Evolutionary conservation across 306 rosid genomes (phyloP).

Genomic region (Citrullus amarus): DNA sequence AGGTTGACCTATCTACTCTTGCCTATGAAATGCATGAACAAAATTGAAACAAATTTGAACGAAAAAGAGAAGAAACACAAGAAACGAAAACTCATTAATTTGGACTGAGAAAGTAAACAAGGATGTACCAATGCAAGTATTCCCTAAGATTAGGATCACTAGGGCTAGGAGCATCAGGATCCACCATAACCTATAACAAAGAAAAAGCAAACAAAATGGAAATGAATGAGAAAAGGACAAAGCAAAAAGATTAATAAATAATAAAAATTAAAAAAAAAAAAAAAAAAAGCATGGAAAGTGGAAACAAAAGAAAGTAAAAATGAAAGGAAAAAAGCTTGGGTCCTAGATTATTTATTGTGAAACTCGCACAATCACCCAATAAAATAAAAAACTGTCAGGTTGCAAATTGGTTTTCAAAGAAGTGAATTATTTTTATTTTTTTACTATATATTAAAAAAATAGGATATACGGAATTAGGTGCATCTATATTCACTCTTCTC

Average conservation of each 20-base stretch:
- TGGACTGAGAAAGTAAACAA: neutral
- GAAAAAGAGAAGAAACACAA: neutral
- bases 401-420: too few species aligned
- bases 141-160: constrained; percentile 47
- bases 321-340: neutral
- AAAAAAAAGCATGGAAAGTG: too few species aligned
- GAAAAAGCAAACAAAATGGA: neutral
- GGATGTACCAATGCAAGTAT: constrained; percentile 43
- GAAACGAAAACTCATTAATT: neutral
- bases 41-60: neutral
- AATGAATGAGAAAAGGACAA: neutral
- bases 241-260: too few species aligned
- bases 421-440: too few species aligned
- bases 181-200: constrained; percentile 37
- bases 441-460: too few species aligned
- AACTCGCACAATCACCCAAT: too few species aligned
- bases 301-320: neutral
- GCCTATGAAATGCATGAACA: neutral
- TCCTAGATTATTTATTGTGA: too few species aligned
- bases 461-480: too few species aligned
- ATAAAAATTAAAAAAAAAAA: neutral
- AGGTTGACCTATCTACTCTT: fast-evolving
- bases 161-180: constrained; percentile 61
- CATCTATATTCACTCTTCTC: too few species aligned
- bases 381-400: too few species aligned